Evolutionary conservation across 768 basidiomycete genomes (phyloP).

Genomic region (Pulveroboletus sp.): DNA sequence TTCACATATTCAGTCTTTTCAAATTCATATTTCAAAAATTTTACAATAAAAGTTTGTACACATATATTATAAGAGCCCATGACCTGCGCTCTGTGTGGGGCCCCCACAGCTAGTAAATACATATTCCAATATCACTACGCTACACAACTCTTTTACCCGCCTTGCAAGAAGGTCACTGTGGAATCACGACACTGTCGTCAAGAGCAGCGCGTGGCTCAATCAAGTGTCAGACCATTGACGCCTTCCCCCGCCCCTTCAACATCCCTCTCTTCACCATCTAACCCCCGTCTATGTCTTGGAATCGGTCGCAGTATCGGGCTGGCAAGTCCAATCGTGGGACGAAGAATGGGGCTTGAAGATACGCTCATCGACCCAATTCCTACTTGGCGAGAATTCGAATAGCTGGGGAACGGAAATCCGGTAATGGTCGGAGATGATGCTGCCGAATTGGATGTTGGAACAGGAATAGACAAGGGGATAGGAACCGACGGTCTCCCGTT

Average conservation of each 20-base stretch:
- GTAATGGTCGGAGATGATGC: constrained; percentile 70
- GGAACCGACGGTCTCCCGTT: constrained; percentile 58
- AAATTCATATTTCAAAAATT: too few species aligned
- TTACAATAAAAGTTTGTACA: too few species aligned
- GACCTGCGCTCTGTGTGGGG: too few species aligned
- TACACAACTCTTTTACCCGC: neutral
- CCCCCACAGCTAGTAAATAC: neutral
- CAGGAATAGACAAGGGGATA: constrained; percentile 60
- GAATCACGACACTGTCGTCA: neutral
- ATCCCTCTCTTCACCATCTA: constrained; percentile 61
- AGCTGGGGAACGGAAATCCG: constrained; percentile 41
- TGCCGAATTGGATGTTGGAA: constrained; percentile 54
- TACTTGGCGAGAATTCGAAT: constrained; percentile 32
- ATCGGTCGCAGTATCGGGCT: constrained; percentile 75
- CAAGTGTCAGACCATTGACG: constrained; percentile 56
- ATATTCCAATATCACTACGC: constrained; percentile 3
- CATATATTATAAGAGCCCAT: too few species aligned
- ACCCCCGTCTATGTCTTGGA: constrained; percentile 45
- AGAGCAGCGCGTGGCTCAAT: constrained; percentile 5
- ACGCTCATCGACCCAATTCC: constrained; percentile 46
- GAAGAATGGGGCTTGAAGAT: constrained; percentile 70
- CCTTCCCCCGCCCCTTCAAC: constrained; percentile 78
- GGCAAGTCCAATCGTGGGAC: constrained; percentile 63
- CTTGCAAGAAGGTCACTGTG: neutral
- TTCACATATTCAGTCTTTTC: too few species aligned